Percentiles rank a stretch among this genome's conserved stretches.
These are phyloP conservation scores for Hydrangea macrophylla DNA, from an alignment of 148 eudicot species.

Conservation along the genomic window DNA sequence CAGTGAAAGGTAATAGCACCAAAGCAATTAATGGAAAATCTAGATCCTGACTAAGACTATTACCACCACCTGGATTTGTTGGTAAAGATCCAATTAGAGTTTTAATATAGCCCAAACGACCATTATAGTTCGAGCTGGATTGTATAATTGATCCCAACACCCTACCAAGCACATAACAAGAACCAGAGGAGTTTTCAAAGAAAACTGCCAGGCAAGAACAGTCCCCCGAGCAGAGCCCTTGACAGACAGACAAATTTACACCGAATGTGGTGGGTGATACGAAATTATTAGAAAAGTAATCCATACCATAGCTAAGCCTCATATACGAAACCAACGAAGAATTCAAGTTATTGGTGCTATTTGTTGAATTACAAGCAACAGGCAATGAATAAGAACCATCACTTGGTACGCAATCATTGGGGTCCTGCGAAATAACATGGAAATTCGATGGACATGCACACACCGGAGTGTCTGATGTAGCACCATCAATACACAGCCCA, in stretches of 20 bases:
- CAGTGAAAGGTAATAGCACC: conserved; percentile 53
- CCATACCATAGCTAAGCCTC: conserved; percentile 40
- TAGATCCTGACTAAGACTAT: neutral
- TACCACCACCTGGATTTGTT: conserved; percentile 9
- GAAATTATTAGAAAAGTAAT: conserved; percentile 52
- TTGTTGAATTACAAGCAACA: conserved; percentile 40
- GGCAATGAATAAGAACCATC: conserved; percentile 44
- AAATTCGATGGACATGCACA: conserved; percentile 70
- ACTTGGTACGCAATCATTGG: conserved; percentile 45
- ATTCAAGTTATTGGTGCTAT: conserved; percentile 9
- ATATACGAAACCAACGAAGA: conserved; percentile 36
- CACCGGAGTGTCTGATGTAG: conserved; percentile 22
- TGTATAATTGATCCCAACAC: conserved; percentile 56
- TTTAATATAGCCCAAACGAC: conserved; percentile 53
- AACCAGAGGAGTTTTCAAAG: conserved; percentile 49
- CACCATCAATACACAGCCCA: conserved; percentile 42
- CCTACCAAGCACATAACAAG: conserved; percentile 48
- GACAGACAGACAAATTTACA: conserved; percentile 49
- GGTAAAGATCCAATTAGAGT: conserved; percentile 16
- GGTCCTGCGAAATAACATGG: conserved; percentile 17
- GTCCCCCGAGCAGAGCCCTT: conserved; percentile 47
- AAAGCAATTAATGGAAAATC: conserved; percentile 39
- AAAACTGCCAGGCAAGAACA: conserved; percentile 74
- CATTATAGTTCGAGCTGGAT: conserved; percentile 7
- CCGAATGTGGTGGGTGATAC: conserved; percentile 34